phyloP scores from a whole-genome alignment of 2,329 filamentous ascomycete species.

The Colletotrichum trifolii region DNA sequence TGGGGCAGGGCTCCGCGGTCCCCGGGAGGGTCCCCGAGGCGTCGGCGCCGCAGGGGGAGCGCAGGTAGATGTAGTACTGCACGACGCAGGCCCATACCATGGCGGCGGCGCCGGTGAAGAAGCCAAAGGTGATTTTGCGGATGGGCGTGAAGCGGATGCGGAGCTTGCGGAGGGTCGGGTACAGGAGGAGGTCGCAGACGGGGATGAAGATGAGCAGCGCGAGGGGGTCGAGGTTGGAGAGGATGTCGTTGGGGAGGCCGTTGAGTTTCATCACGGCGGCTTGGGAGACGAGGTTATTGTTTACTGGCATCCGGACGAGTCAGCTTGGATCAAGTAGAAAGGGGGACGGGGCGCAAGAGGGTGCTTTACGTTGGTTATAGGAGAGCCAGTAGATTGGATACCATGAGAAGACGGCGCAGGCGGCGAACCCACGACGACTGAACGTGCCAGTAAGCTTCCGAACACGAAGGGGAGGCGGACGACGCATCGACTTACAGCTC shows the following conservation, averaged over 20 bases:
- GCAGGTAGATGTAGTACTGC: conserved; percentile 72
- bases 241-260: conserved; percentile 80
- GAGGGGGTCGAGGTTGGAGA: conserved; percentile 81
- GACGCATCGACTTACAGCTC: conserved; percentile 59
- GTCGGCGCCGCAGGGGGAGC: conserved; percentile 66
- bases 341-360: too few species aligned
- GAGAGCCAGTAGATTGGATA: conserved; percentile 71
- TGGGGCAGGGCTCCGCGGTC: conserved; percentile 48
- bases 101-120: conserved; percentile 70
- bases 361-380: conserved; percentile 54
- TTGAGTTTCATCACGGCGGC: conserved; percentile 73
- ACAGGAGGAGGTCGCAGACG: conserved; percentile 73
- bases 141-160: conserved; percentile 78
- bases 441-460: neutral
- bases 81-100: conserved; percentile 67
- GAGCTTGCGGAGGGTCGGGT: conserved; percentile 73
- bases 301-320: conserved; percentile 49
- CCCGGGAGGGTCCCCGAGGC: conserved; percentile 43
- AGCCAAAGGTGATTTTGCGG: conserved; percentile 78
- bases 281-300: conserved; percentile 71
- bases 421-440: conserved; percentile 70
- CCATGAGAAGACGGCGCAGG: conserved; percentile 77
- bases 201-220: conserved; percentile 86
- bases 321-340: neutral
- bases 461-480: neutral